Evolutionary conservation across 2,329 filamentous ascomycete species (phyloP).

Genomic region (Beauveria sp.): DNA sequence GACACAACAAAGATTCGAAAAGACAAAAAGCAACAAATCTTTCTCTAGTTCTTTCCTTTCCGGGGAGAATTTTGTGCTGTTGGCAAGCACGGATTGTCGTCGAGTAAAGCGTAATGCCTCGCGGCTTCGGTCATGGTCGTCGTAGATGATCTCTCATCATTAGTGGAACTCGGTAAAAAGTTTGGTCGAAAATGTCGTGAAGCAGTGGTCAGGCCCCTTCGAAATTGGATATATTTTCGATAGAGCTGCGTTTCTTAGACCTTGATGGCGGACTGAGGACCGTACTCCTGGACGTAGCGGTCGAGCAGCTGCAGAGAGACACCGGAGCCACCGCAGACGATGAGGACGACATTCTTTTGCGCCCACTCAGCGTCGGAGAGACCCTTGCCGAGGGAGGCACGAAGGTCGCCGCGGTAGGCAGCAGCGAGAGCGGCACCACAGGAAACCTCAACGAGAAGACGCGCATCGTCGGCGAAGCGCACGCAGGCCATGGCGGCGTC

Average conservation of each 20-base stretch:
- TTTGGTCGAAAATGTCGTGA: background rate
- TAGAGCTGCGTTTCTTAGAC: conserved; percentile 11
- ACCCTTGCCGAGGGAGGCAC: conserved; percentile 48
- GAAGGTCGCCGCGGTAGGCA: conserved; percentile 57
- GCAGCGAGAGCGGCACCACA: conserved; percentile 72
- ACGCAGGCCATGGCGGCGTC: conserved; percentile 74
- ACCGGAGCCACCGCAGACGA: conserved; percentile 75
- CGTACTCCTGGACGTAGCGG: conserved; percentile 45
- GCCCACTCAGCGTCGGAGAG: conserved; percentile 50
- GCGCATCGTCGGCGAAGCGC: conserved; percentile 72
- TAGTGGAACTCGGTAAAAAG: background rate
- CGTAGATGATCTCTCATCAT: background rate
- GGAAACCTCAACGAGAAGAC: conserved; percentile 72
- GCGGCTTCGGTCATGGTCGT: conserved; percentile 3
- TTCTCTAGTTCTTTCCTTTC: conserved; percentile 9
- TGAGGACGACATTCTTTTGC: conserved; percentile 67
- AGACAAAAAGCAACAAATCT: conserved; percentile 9
- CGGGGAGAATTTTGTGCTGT: background rate
- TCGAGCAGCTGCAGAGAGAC: conserved; percentile 55
- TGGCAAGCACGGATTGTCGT: conserved; percentile 1
- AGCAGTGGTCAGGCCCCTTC: background rate
- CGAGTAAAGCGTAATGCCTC: background rate
- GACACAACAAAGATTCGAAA: background rate
- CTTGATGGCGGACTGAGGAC: conserved; percentile 24
- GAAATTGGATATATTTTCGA: background rate